Percentiles rank a stretch among this genome's conserved stretches.
These are phyloP conservation scores for Santalum album DNA, from an alignment of 164 flowering plant genomes.

Conservation along the genomic window DNA sequence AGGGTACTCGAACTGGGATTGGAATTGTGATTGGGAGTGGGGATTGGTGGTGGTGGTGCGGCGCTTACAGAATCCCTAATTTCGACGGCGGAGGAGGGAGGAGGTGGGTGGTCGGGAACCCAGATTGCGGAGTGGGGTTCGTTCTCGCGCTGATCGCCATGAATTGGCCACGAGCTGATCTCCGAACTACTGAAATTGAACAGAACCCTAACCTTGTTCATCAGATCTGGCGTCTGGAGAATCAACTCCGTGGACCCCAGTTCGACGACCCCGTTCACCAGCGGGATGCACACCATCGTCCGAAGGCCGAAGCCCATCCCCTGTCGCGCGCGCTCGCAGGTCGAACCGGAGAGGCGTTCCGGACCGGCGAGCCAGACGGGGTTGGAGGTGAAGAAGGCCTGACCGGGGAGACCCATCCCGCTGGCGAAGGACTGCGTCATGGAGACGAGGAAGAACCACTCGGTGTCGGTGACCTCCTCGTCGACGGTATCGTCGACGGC, in stretches of 20 bases:
- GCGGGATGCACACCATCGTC: slow-evolving; percentile 77
- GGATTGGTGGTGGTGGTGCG: not conserved
- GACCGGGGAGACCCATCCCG: slow-evolving; percentile 71
- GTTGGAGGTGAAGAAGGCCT: slow-evolving; percentile 34
- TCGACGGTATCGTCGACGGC: slow-evolving; percentile 45
- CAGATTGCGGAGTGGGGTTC: slow-evolving; percentile 59
- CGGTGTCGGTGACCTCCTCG: slow-evolving; percentile 89
- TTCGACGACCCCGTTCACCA: slow-evolving; percentile 75
- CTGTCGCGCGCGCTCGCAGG: slow-evolving; percentile 72
- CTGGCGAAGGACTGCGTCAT: slow-evolving; percentile 72
- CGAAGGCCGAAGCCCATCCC: slow-evolving; percentile 63
- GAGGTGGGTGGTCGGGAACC: slow-evolving; percentile 41
- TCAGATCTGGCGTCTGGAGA: slow-evolving; percentile 58
- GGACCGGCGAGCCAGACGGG: slow-evolving; percentile 66
- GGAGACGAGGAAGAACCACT: slow-evolving; percentile 87
- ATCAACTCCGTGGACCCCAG: slow-evolving; percentile 72
- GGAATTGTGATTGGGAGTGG: not conserved
- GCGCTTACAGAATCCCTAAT: slow-evolving; percentile 20
- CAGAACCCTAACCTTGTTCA: slow-evolving; percentile 58
- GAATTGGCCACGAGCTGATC: slow-evolving; percentile 20
- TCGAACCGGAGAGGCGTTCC: slow-evolving; percentile 36
- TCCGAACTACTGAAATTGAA: slow-evolving; percentile 38
- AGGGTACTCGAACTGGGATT: slow-evolving; percentile 30
- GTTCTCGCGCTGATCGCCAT: slow-evolving; percentile 35
- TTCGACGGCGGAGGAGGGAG: slow-evolving; percentile 22